Conservation (phyloP, 768 basidiomycete genomes). For the Kwoniella heveanensis region DNA sequence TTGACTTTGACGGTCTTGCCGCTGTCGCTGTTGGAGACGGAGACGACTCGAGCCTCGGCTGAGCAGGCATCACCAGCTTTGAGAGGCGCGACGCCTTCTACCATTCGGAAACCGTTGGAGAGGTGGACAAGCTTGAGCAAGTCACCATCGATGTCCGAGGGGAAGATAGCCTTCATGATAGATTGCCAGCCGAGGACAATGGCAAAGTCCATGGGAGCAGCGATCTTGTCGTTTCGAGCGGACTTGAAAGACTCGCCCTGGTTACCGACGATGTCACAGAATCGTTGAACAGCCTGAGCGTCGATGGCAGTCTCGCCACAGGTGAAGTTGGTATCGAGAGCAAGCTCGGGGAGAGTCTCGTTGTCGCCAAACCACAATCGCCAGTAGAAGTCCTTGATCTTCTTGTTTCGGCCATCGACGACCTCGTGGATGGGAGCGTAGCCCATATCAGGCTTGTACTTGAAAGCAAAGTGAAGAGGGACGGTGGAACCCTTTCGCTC, state of each 20-base stretch:
- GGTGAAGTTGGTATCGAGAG: slow-evolving; percentile 77
- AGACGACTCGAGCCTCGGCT: slow-evolving; percentile 82
- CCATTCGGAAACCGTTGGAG: slow-evolving; percentile 90
- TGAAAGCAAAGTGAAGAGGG: slow-evolving; percentile 78
- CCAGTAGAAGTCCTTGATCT: slow-evolving; percentile 99
- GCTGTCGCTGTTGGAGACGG: slow-evolving; percentile 83
- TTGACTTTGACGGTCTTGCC: slow-evolving; percentile 78
- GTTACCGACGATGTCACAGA: slow-evolving; percentile 85
- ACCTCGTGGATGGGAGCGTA: slow-evolving; percentile 93
- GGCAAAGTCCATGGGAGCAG: slow-evolving; percentile 97
- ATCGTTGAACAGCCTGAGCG: slow-evolving; percentile 74
- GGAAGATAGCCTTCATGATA: slow-evolving; percentile 99
- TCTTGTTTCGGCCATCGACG: slow-evolving; percentile 74
- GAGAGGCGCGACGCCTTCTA: slow-evolving; percentile 75
- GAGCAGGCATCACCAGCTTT: slow-evolving; percentile 85
- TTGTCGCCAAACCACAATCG: slow-evolving; percentile 94
- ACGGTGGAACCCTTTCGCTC: slow-evolving; percentile 76
- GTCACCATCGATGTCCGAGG: slow-evolving; percentile 85
- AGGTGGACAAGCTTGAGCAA: slow-evolving; percentile 93
- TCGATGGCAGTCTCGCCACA: slow-evolving; percentile 84
- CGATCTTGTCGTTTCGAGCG: slow-evolving; percentile 66
- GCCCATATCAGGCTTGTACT: slow-evolving; percentile 82
- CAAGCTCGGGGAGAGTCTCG: slow-evolving; percentile 72
- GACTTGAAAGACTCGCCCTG: slow-evolving; percentile 87
- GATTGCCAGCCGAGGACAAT: slow-evolving; percentile 99